Evolutionary conservation across 352 stramenopile genomes (phyloP).

Genomic region (Phytophthora podocarpi): DNA sequence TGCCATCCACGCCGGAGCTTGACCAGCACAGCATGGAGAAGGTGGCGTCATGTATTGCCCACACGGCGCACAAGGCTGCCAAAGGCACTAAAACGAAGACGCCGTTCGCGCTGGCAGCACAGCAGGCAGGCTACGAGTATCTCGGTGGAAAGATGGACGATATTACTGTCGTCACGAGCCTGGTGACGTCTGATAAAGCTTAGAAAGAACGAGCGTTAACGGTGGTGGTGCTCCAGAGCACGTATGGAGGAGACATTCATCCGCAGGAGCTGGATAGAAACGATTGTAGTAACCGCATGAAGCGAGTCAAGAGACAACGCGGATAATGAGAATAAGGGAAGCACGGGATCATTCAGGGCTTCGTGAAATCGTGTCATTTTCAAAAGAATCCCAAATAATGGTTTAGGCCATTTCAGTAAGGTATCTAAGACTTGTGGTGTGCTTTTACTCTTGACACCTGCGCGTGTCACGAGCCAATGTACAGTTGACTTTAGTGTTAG

Average conservation of each 20-base stretch:
- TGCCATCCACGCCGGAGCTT: conserved; percentile 55
- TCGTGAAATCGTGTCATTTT: too few relatives aligned
- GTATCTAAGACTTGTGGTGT: too few relatives aligned
- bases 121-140: conserved; percentile 80
- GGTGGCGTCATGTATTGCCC: conserved; percentile 76
- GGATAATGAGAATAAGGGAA: background rate
- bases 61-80: conserved; percentile 80
- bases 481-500: too few relatives aligned
- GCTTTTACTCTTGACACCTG: too few relatives aligned
- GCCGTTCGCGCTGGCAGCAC: conserved; percentile 76
- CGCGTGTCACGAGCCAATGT: too few relatives aligned
- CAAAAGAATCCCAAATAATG: too few relatives aligned
- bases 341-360: too few relatives aligned
- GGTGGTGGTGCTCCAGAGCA: background rate
- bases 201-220: background rate
- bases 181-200: conserved; percentile 47
- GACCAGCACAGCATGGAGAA: conserved; percentile 75
- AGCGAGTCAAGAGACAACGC: background rate
- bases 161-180: conserved; percentile 87
- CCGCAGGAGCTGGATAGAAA: conserved; percentile 14
- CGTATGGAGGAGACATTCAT: background rate
- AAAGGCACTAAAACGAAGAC: conserved; percentile 75
- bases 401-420: too few relatives aligned
- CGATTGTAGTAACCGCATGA: conserved; percentile 9
- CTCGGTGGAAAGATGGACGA: conserved; percentile 91